A percentile compares a stretch with the other conserved stretches of the same genome.
Conservation (phyloP, 495 filamentous ascomycete species). For the Aspergillus bridgeri region DNA sequence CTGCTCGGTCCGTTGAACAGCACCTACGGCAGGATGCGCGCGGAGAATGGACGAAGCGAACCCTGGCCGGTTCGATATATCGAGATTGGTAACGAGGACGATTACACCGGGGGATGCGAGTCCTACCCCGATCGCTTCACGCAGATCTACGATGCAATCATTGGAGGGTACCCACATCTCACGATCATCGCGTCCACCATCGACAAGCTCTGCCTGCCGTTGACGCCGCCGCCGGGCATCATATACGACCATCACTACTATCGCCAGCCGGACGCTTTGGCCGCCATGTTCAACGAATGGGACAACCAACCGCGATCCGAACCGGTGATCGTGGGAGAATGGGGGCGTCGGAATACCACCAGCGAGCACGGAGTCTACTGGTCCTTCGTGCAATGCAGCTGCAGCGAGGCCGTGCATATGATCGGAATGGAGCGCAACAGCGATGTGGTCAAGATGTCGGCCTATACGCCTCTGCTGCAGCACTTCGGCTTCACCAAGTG, state of each 20-base stretch:
- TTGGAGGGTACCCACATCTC: conserved; percentile 43
- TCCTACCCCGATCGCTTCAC: conserved; percentile 45
- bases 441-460: conserved; percentile 52
- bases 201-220: conserved; percentile 28
- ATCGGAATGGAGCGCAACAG: conserved; percentile 66
- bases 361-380: conserved; percentile 25
- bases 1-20: conserved; percentile 28
- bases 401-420: conserved; percentile 64
- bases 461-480: conserved; percentile 48
- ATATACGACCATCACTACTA: conserved; percentile 52
- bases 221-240: conserved; percentile 26
- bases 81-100: conserved; percentile 57
- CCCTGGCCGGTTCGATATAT: conserved; percentile 49
- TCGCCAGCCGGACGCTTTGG: conserved; percentile 45
- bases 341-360: conserved; percentile 52
- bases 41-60: conserved; percentile 38
- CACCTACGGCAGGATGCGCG: conserved; percentile 40
- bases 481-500: conserved; percentile 44
- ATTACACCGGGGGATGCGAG: conserved; percentile 38
- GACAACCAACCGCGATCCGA: conserved; percentile 46
- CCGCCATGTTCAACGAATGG: conserved; percentile 53
- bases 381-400: conserved; percentile 53
- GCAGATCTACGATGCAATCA: conserved; percentile 44
- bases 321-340: conserved; percentile 51
- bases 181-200: conserved; percentile 40